These are phyloP conservation scores for Lactifluus subvellereus DNA, from an alignment of 768 basidiomycete genomes.

Conservation along the genomic window DNA sequence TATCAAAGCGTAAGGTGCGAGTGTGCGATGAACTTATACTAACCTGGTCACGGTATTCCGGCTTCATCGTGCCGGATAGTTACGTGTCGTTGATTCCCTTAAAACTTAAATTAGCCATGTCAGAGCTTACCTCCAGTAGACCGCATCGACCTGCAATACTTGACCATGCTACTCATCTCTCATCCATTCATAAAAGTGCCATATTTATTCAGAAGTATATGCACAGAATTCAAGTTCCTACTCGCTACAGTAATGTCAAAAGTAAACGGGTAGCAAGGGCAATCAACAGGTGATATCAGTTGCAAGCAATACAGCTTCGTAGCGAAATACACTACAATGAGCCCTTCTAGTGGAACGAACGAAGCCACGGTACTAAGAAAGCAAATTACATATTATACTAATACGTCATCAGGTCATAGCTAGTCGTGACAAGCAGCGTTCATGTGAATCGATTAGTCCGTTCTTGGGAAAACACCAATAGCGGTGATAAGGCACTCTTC, in stretches of 20 bases:
- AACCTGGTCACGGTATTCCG: background rate
- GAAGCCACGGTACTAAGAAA: conserved; percentile 1
- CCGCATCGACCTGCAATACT: too few relatives aligned
- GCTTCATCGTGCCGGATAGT: conserved; percentile 2
- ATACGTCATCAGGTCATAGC: conserved; percentile 17
- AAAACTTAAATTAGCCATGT: too few relatives aligned
- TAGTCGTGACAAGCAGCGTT: conserved; percentile 4
- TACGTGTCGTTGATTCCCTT: too few relatives aligned
- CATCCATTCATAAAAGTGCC: too few relatives aligned
- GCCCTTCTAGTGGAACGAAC: conserved; percentile 14
- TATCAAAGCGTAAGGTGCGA: background rate
- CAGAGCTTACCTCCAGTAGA: too few relatives aligned
- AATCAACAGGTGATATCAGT: background rate
- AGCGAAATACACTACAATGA: conserved; percentile 11
- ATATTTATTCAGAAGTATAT: background rate
- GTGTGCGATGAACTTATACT: background rate
- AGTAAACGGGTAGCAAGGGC: conserved; percentile 2
- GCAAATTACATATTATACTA: conserved; percentile 14
- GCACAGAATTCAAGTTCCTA: background rate
- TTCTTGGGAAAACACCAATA: background rate
- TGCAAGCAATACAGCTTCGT: conserved; percentile 14
- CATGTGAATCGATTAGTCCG: background rate
- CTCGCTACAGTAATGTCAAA: conserved; percentile 5
- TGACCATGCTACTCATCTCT: background rate
- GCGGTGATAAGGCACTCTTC: background rate